Conservation (phyloP, 2,329 filamentous ascomycete genomes). For the Alternaria arbusti region DNA sequence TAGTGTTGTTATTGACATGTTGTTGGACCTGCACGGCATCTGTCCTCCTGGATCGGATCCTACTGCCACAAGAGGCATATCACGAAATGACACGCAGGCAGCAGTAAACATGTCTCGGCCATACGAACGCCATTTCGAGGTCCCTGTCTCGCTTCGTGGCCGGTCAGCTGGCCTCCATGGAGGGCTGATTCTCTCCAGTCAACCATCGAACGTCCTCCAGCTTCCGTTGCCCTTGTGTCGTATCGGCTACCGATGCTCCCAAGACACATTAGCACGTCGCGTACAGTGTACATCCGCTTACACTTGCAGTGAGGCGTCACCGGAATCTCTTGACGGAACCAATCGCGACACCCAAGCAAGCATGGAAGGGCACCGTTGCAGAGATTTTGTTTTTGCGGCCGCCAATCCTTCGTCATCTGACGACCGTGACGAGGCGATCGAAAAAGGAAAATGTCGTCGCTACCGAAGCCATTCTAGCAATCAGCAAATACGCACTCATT, state of each 20-base stretch:
- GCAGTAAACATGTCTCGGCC: constrained; percentile 24
- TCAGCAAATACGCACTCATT: constrained; percentile 16
- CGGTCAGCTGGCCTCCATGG: constrained; percentile 21
- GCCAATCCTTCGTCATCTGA: constrained; percentile 30
- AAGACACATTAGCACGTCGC: constrained; percentile 7
- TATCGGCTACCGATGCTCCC: constrained; percentile 16
- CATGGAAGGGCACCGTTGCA: constrained; percentile 22
- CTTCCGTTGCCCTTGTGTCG: constrained; percentile 18
- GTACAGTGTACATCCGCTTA: constrained; percentile 11
- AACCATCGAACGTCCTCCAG: constrained; percentile 19
- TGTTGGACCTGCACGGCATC: constrained; percentile 9
- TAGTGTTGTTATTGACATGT: constrained; percentile 12
- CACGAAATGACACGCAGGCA: constrained; percentile 19
- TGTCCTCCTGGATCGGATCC: constrained; percentile 8
- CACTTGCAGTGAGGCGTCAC: constrained; percentile 24
- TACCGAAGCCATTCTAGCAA: constrained; percentile 8
- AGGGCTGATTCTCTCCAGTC: constrained; percentile 21
- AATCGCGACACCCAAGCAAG: constrained; percentile 10
- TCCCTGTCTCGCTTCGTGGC: constrained; percentile 14
- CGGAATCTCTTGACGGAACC: constrained; percentile 16
- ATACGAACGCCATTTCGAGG: constrained; percentile 11
- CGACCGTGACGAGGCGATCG: constrained; percentile 16
- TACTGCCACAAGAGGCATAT: constrained; percentile 16
- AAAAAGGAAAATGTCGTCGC: constrained; percentile 21
- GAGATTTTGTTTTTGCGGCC: constrained; percentile 28